Conservation (phyloP, 441 rosid genomes). For the Theobroma grandiflorum region DNA sequence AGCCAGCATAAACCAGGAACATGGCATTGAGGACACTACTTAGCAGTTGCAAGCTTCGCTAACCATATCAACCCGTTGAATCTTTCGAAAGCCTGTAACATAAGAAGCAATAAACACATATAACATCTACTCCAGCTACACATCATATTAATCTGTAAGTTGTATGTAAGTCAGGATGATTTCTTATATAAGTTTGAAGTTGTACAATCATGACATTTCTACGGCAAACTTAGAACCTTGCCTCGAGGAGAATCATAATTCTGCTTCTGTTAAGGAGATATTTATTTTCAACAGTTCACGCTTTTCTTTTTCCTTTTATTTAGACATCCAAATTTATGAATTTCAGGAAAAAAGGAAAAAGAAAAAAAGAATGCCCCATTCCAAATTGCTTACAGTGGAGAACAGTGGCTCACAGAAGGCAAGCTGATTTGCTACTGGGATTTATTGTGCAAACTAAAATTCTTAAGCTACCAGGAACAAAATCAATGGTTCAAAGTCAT, state of each 20-base stretch:
- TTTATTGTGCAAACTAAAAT: neutral
- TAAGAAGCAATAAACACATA: neutral
- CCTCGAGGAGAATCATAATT: neutral
- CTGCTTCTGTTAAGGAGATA: neutral
- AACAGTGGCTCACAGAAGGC: neutral
- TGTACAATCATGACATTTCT: neutral
- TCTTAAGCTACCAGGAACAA: neutral
- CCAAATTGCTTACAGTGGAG: neutral
- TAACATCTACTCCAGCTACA: neutral
- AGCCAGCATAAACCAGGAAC: neutral
- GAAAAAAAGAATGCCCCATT: neutral
- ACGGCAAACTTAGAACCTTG: neutral
- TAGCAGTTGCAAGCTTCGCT: neutral
- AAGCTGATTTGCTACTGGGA: neutral
- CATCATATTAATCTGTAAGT: neutral
- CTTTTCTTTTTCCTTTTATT: neutral
- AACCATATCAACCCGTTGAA: neutral
- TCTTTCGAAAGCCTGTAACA: slow-evolving; percentile 4
- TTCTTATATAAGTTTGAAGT: neutral
- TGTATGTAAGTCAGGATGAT: neutral
- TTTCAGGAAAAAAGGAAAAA: neutral
- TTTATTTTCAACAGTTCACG: neutral
- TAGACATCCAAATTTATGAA: neutral
- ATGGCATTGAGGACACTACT: neutral
- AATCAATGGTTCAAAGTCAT: neutral